A percentile compares a stretch with the other conserved stretches of the same genome.
These are phyloP conservation scores for Puccinia horiana DNA, from an alignment of 1,284 basidiomycete species.

Conservation along the genomic window DNA sequence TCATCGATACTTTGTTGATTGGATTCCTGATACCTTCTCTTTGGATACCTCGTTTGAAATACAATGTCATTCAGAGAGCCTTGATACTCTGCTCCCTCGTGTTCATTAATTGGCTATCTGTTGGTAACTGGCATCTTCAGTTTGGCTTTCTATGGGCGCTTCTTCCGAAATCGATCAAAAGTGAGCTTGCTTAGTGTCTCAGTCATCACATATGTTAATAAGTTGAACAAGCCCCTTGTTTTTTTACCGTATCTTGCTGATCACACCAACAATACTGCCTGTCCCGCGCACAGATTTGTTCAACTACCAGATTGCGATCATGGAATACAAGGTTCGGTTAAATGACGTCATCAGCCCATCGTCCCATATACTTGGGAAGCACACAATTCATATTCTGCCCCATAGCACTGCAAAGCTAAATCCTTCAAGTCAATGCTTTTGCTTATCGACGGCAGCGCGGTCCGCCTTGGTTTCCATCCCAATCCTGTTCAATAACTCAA, in stretches of 20 bases:
- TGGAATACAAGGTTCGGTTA: slow-evolving; percentile 51
- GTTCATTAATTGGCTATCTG: slow-evolving; percentile 50
- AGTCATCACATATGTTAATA: neutral
- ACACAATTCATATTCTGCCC: slow-evolving; percentile 52
- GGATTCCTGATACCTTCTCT: slow-evolving; percentile 51
- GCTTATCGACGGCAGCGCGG: slow-evolving; percentile 39
- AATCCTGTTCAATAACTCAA: slow-evolving; percentile 52
- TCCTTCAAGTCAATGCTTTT: slow-evolving; percentile 48
- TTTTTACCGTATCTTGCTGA: neutral
- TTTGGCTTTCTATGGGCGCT: slow-evolving; percentile 29
- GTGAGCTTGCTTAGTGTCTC: slow-evolving; percentile 28
- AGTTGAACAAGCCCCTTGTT: neutral
- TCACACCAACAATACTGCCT: neutral
- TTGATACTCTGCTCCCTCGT: slow-evolving; percentile 43
- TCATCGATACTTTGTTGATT: slow-evolving; percentile 50
- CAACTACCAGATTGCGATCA: slow-evolving; percentile 52
- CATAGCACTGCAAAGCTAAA: slow-evolving; percentile 51
- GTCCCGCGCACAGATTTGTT: slow-evolving; percentile 23
- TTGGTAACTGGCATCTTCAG: slow-evolving; percentile 51
- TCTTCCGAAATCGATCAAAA: slow-evolving; percentile 49
- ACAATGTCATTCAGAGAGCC: slow-evolving; percentile 18
- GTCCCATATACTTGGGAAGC: slow-evolving; percentile 52
- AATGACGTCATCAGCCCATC: slow-evolving; percentile 51
- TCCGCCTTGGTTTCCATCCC: slow-evolving; percentile 50
- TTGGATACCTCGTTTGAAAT: slow-evolving; percentile 51